Evolutionary conservation across 495 filamentous ascomycete genomes (phyloP), one percentile per base, ranked within the genome.

Genomic region (Xylaria bambusicola): DNA sequence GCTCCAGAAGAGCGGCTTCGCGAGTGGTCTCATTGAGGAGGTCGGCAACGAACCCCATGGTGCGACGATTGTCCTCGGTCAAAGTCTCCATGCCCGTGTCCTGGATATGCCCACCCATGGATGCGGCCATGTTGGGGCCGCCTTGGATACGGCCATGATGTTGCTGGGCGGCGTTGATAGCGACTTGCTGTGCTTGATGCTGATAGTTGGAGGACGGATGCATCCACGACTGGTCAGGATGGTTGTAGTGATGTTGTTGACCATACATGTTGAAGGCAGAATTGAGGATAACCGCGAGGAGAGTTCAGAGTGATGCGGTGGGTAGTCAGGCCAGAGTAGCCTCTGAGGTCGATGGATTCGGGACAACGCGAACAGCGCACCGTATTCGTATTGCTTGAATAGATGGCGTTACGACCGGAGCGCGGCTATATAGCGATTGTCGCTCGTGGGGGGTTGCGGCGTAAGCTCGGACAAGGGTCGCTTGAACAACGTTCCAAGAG

Each of bases 11-110:
- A 48, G 94, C 95, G 0, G 88, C 86, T 75, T 99, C 94, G 52
- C 94, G 81, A 17, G 91, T 91, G 49, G 84, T 85, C 47, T 91
- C 90, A 68, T 92, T 93, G 65, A 98, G 82, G 44, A 98, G 79
- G 69, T 99, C 93, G 42, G 92, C 88, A 61, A 98, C 93, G 85
- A 92, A 97, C 62, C 87, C 87, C 66, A 98, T 83, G 15, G 96
- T 92, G 52, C 93, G 85, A 65, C 91, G 83, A 70, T 97, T 97
- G 66, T 99, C 94, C 68, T 98, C 95, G 42, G 87, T 90, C 53
- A 93, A 76, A 3, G 69, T 67, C 51, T 79, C 77, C 29, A 75
- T 47, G 75, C 79, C 52, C 72, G 79, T 70, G 79, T 91, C 77
- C 69, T 83, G 76, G 66, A 80, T 80, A 69, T 88, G 84, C 62